These are phyloP conservation scores for Violaceomyces palustris DNA, from an alignment of 1,284 basidiomycete species.

Conservation along the genomic window DNA sequence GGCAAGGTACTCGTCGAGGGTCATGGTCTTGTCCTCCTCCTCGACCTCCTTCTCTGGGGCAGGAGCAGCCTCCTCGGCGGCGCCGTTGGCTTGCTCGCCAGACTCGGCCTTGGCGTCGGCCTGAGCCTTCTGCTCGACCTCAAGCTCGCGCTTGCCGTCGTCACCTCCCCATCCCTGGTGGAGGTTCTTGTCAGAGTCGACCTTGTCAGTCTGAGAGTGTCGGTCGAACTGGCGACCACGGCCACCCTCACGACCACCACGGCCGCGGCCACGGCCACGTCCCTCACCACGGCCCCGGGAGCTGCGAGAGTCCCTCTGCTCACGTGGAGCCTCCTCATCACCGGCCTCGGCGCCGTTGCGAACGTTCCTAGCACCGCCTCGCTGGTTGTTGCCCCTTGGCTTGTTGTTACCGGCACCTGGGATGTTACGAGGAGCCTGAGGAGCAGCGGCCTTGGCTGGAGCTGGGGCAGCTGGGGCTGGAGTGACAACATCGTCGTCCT, in stretches of 20 bases:
- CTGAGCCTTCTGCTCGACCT: constrained; percentile 66
- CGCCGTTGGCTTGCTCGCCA: constrained; percentile 42
- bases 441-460: constrained; percentile 30
- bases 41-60: constrained; percentile 59
- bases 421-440: constrained; percentile 34
- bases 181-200: constrained; percentile 83
- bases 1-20: constrained; percentile 71
- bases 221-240: constrained; percentile 71
- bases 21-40: constrained; percentile 88
- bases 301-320: constrained; percentile 25
- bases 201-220: constrained; percentile 72
- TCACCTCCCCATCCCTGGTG: constrained; percentile 87
- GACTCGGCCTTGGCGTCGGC: constrained; percentile 45
- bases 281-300: constrained; percentile 60
- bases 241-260: constrained; percentile 56
- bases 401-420: constrained; percentile 37
- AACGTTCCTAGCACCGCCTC: constrained; percentile 27
- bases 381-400: constrained; percentile 1
- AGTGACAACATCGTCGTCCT: constrained; percentile 39
- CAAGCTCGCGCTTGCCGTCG: constrained; percentile 71
- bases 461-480: constrained; percentile 34
- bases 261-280: constrained; percentile 56
- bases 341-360: constrained; percentile 15
- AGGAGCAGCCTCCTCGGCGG: constrained; percentile 39
- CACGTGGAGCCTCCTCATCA: constrained; percentile 12